phyloP scores from a whole-genome alignment of 1,284 basidiomycete species.

The Ceratobasidium sp. region DNA sequence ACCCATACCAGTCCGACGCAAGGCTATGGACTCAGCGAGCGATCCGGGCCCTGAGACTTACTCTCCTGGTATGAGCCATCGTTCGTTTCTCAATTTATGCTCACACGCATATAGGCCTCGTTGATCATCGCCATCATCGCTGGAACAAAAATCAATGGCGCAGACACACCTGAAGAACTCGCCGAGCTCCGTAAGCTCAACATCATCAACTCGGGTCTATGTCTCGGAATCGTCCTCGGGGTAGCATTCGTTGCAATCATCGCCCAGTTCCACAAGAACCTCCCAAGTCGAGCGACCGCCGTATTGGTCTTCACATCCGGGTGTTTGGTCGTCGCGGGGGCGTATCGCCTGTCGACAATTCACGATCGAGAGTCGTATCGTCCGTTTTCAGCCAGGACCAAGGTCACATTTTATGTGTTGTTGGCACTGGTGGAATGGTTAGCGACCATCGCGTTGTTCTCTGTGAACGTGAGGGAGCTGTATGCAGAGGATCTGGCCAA shows the following conservation, averaged over 20 bases:
- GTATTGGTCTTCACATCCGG: slow-evolving; percentile 24
- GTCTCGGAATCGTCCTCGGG: slow-evolving; percentile 30
- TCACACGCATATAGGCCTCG: neutral
- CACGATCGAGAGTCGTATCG: slow-evolving; percentile 7
- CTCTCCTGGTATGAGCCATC: slow-evolving; percentile 5
- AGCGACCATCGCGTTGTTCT: slow-evolving; percentile 14
- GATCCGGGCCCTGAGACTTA: neutral
- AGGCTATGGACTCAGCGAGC: slow-evolving; percentile 13
- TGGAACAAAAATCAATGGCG: slow-evolving; percentile 32
- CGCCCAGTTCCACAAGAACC: slow-evolving; percentile 32
- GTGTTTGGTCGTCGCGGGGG: slow-evolving; percentile 20
- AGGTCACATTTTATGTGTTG: slow-evolving; percentile 37
- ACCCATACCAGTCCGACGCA: slow-evolving; percentile 23
- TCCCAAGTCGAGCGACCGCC: slow-evolving; percentile 9
- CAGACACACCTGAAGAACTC: slow-evolving; percentile 11
- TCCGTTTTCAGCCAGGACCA: slow-evolving; percentile 8
- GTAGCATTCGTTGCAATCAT: slow-evolving; percentile 29
- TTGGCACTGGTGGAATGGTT: slow-evolving; percentile 37
- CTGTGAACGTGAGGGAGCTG: slow-evolving; percentile 18
- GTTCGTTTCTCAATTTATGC: no score
- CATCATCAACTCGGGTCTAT: slow-evolving; percentile 34
- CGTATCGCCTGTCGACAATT: slow-evolving; percentile 34
- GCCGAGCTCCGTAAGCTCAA: slow-evolving; percentile 18
- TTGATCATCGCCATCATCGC: slow-evolving; percentile 30
- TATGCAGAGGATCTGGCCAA: slow-evolving; percentile 30